These are phyloP conservation scores for barley (Hordeum vulgare) DNA, from an alignment of 176 grass and related monocot species.

Conservation along the genomic window DNA sequence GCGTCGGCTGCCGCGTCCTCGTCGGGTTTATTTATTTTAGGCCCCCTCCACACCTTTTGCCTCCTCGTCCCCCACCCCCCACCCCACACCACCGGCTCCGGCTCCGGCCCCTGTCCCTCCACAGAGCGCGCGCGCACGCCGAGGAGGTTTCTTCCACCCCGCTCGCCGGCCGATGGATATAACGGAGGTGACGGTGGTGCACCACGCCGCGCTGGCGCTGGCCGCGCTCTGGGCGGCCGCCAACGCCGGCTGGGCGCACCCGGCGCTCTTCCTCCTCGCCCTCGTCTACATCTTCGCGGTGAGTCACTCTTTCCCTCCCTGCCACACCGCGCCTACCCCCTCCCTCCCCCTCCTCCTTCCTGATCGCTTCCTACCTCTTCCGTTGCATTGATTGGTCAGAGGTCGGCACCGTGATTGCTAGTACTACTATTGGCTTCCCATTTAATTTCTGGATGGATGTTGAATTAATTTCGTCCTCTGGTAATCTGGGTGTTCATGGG, in stretches of 20 bases:
- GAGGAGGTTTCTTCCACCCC: neutral
- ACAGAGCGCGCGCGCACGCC: neutral
- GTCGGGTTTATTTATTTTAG: neutral
- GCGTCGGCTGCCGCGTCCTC: neutral
- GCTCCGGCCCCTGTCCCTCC: neutral
- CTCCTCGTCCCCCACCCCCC: neutral
- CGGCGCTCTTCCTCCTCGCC: slow-evolving; percentile 47
- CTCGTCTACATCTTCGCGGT: slow-evolving; percentile 85
- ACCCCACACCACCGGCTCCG: neutral
- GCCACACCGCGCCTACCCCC: neutral
- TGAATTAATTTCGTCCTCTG: neutral
- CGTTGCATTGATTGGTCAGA: neutral
- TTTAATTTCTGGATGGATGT: neutral
- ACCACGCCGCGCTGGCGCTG: slow-evolving; percentile 73
- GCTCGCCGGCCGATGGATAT: slow-evolving; percentile 38
- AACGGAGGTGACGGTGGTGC: slow-evolving; percentile 69
- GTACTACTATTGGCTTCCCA: neutral
- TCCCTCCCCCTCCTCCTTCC: neutral
- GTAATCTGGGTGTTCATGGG: neutral
- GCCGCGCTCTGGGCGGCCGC: slow-evolving; percentile 53
- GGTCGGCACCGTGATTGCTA: neutral
- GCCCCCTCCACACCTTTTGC: neutral
- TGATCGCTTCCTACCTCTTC: neutral
- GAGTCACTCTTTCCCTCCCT: neutral
- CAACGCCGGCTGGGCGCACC: slow-evolving; percentile 51